Conservation (phyloP, 768 basidiomycete genomes). For the Punctularia strigosozonata region DNA sequence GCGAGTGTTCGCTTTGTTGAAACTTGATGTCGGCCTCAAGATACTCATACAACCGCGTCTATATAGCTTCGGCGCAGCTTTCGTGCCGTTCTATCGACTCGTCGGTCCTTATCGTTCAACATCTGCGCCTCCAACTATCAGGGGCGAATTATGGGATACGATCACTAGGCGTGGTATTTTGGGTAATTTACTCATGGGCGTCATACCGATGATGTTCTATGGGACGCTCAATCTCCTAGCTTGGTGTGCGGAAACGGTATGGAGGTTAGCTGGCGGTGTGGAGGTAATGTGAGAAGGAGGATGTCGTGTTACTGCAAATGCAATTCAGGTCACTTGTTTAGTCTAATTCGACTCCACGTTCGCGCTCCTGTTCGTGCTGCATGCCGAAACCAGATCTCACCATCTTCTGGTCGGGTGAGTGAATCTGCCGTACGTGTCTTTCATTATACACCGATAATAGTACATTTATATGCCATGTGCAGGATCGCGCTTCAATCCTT, state of each 20-base stretch:
- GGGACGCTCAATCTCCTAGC: conserved; percentile 16
- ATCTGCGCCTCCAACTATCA: conserved; percentile 29
- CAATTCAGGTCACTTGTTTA: too few relatives aligned
- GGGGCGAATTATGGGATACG: conserved; percentile 50
- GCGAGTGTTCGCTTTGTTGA: conserved; percentile 18
- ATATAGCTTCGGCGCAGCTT: conserved; percentile 45
- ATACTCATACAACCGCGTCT: not conserved
- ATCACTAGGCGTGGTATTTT: conserved; percentile 39
- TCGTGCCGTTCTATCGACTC: conserved; percentile 47
- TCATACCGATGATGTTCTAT: conserved; percentile 40
- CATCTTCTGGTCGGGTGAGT: too few relatives aligned
- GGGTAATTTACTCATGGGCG: conserved; percentile 47
- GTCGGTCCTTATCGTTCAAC: conserved; percentile 36
- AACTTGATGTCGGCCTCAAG: not conserved
- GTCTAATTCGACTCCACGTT: too few relatives aligned
- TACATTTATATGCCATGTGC: too few relatives aligned
- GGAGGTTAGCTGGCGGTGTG: too few relatives aligned
- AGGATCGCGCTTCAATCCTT: too few relatives aligned
- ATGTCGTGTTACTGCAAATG: too few relatives aligned
- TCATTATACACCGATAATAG: too few relatives aligned
- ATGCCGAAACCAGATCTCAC: too few relatives aligned
- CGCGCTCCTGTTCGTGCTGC: too few relatives aligned
- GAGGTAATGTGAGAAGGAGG: too few relatives aligned
- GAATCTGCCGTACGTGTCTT: too few relatives aligned
- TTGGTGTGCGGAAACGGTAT: conserved; percentile 10